Percentiles rank a stretch among this genome's conserved stretches.
Evolutionary conservation across 2,329 filamentous ascomycete species (phyloP).

Genomic region (Exophiala mesophila): DNA sequence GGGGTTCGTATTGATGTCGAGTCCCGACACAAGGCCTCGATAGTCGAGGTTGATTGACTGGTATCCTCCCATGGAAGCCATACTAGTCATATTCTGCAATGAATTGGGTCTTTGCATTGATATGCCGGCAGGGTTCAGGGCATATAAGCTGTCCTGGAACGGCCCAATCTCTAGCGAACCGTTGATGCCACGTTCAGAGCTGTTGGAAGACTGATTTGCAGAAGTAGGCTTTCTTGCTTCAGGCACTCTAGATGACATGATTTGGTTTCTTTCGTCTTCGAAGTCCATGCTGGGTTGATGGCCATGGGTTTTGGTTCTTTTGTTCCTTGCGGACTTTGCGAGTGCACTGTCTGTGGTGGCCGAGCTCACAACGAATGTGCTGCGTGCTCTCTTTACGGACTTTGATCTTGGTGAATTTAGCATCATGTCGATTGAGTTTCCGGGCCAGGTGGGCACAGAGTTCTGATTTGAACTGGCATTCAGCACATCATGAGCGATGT

Average conservation of each 20-base stretch:
- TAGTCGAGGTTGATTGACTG: constrained; percentile 24
- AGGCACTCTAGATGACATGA: too few relatives aligned
- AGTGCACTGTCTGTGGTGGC: not conserved
- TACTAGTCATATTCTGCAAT: constrained; percentile 14
- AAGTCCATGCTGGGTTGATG: constrained; percentile 11
- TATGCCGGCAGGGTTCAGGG: too few relatives aligned
- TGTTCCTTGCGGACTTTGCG: constrained; percentile 4
- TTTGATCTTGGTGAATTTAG: not conserved
- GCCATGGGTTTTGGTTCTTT: constrained; percentile 18
- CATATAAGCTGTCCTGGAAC: too few relatives aligned
- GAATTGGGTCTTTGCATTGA: not conserved
- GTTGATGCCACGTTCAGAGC: too few relatives aligned
- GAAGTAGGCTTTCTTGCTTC: too few relatives aligned
- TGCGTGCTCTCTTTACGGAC: constrained; percentile 18
- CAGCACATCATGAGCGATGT: not conserved
- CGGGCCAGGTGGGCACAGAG: too few relatives aligned
- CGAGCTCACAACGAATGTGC: constrained; percentile 5
- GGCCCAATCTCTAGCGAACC: too few relatives aligned
- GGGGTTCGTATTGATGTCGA: constrained; percentile 22
- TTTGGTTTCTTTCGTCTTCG: too few relatives aligned
- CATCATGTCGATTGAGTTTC: too few relatives aligned
- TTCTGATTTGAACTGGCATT: not conserved
- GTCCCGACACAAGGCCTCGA: constrained; percentile 13
- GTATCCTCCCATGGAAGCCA: constrained; percentile 25
- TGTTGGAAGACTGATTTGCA: too few relatives aligned